Conservation (phyloP, 805 yeast species). For the Hermanozyma aechmeae region DNA sequence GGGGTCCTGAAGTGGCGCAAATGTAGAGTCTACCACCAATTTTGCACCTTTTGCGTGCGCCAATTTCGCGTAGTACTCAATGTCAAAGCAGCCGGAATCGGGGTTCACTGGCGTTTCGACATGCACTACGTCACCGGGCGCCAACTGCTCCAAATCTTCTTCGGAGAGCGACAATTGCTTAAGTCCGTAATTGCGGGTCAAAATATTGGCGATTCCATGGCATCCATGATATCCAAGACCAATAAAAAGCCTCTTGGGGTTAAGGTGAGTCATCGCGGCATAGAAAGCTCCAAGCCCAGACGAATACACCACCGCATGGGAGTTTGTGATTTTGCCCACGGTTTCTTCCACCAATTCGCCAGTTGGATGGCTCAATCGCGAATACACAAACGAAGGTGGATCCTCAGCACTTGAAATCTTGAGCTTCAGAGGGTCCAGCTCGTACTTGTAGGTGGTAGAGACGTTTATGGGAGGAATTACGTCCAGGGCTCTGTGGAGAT, state of each 20-base stretch:
- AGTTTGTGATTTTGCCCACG: conserved; percentile 49
- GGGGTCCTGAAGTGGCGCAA: conserved; percentile 82
- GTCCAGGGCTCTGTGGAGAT: conserved; percentile 46
- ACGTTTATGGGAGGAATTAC: conserved; percentile 77
- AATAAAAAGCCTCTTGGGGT: conserved; percentile 67
- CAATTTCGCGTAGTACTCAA: conserved; percentile 49
- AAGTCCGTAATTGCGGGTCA: conserved; percentile 51
- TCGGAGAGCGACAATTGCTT: conserved; percentile 30
- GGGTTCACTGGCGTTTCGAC: conserved; percentile 89
- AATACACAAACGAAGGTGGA: conserved; percentile 32
- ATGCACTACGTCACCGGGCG: conserved; percentile 69
- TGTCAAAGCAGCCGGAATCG: conserved; percentile 56
- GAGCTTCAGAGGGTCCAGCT: conserved; percentile 47
- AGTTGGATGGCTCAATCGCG: conserved; percentile 71
- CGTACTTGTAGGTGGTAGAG: conserved; percentile 68
- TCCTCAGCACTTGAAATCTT: conserved; percentile 20
- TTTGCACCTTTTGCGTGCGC: conserved; percentile 76
- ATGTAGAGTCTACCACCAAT: conserved; percentile 73
- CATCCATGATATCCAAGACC: conserved; percentile 85
- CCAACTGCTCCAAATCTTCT: conserved; percentile 36
- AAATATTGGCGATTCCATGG: conserved; percentile 57
- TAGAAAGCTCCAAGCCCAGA: conserved; percentile 78
- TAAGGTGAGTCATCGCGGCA: conserved; percentile 59
- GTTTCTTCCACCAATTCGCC: conserved; percentile 58
- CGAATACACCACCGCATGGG: conserved; percentile 59